Evolutionary conservation across 164 flowering plant species (phyloP), one percentile per base, ranked within the genome.

Genomic region (Macadamia tetraphylla): DNA sequence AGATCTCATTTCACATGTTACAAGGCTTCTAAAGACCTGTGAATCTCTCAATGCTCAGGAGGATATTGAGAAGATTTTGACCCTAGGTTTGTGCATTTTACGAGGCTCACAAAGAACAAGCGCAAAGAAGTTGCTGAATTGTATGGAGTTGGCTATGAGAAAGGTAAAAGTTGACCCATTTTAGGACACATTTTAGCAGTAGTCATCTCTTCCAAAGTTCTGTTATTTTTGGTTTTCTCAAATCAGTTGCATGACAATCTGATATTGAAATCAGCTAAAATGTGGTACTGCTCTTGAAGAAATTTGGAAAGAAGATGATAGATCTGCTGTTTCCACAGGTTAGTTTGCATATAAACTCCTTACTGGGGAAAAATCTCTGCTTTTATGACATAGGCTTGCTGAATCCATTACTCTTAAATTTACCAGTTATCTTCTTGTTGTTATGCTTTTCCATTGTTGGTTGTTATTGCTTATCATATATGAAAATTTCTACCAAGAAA

Each of bases 1-100:
- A 9, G 85, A 84, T 66, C 79, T 94, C 51, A 78, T 87, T 68
- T 62, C 87, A 49, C 91, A 87, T 84, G 89, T 84, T 60, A 57
- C 58, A 10, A 81, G 64, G 67, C 73, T 85, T 67, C 44, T 87
- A 32, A 62, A 82, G 61, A 78, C 73, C 6, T 87, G 93, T 68
- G 74, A 84, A 74, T 67, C 88, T 29, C 64, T 84, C 48, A 79
- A 79, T 59, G 82, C 91, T 32, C 73, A 46, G 3, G 87, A 80
- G 52, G 84, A 84, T 11, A 66, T 86, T 70, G 82, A 82, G 67
- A 85, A 83, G 80, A 80, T 89, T 65, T 67, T 94, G 63, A 81
- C 70, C 53, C 42, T 91, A 65, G 89, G 89, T 49, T 49, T 77
- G 12, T 82, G 81, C 62, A 64, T 94, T 62, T 74, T 94, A 73